These are phyloP conservation scores for Globisporangium middletonii DNA, from an alignment of 352 stramenopile species.

Conservation along the genomic window DNA sequence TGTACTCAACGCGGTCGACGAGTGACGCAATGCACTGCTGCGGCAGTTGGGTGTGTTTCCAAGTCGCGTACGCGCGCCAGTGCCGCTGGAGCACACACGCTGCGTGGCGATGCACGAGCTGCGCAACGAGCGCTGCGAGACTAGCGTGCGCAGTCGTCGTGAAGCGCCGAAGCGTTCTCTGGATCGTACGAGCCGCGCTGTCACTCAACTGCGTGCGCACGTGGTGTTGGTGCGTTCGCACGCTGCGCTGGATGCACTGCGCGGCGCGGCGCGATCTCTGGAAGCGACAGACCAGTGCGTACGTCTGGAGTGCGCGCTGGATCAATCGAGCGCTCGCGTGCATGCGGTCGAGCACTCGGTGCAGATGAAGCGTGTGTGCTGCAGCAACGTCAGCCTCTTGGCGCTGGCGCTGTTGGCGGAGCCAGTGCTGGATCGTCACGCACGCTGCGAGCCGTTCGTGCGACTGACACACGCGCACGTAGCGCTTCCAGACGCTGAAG, in stretches of 20 bases:
- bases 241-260: constrained; percentile 1
- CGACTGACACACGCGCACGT: constrained; percentile 11
- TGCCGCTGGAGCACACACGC: constrained; percentile 21
- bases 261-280: constrained; percentile 4
- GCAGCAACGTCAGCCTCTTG: neutral
- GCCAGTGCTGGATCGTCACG: constrained; percentile 27
- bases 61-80: constrained; percentile 28
- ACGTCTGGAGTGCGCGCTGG: constrained; percentile 26
- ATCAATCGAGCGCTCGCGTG: constrained; percentile 22
- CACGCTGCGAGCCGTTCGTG: constrained; percentile 30
- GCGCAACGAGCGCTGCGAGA: neutral
- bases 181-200: constrained; percentile 9
- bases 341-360: constrained; percentile 16
- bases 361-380: constrained; percentile 5
- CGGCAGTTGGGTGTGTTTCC: constrained; percentile 21
- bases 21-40: constrained; percentile 16
- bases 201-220: neutral
- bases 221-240: constrained; percentile 8
- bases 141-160: neutral
- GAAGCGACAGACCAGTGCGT: constrained; percentile 19
- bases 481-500: constrained; percentile 20
- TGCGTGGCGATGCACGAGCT: constrained; percentile 10
- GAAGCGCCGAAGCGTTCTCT: constrained; percentile 14
- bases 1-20: constrained; percentile 44
- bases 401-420: constrained; percentile 2